Percentiles rank a stretch among this genome's conserved stretches.
Evolutionary conservation across 1,284 basidiomycete species (phyloP).

Genomic region (Leucoagaricus sp.): DNA sequence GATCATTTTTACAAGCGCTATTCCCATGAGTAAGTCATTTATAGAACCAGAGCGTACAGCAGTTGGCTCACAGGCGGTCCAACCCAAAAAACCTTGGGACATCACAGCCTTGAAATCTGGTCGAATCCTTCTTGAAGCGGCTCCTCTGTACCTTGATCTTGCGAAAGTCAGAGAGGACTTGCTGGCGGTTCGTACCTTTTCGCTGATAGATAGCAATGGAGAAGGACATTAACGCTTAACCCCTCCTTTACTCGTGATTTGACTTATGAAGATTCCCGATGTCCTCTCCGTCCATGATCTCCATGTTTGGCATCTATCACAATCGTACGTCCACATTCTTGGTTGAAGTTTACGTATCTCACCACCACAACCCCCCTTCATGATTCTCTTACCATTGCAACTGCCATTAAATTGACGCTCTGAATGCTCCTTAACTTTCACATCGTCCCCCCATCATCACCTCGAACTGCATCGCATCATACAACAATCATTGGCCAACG

Average conservation of each 20-base stretch:
- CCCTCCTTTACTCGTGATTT: neutral
- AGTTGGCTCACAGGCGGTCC: neutral
- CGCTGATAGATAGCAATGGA: slow-evolving; percentile 1
- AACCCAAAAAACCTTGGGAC: neutral
- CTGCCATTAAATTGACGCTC: neutral
- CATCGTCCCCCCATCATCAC: neutral
- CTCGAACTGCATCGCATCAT: neutral
- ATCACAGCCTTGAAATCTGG: slow-evolving; percentile 41
- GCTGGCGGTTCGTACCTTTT: slow-evolving; percentile 32
- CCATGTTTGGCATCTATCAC: slow-evolving; percentile 52
- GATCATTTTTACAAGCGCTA: slow-evolving; percentile 47
- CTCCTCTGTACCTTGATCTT: slow-evolving; percentile 46
- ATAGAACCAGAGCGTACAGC: neutral
- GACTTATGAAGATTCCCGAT: slow-evolving; percentile 34
- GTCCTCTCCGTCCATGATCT: slow-evolving; percentile 50
- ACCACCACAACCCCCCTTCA: slow-evolving; percentile 3
- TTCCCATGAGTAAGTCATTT: slow-evolving; percentile 43
- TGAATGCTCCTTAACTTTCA: slow-evolving; percentile 6
- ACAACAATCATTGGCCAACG: neutral
- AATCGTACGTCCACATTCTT: slow-evolving; percentile 36
- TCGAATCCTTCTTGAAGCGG: slow-evolving; percentile 49
- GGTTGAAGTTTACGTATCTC: slow-evolving; percentile 1
- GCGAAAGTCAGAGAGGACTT: slow-evolving; percentile 47
- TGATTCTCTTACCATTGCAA: slow-evolving; percentile 7
- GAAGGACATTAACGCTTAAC: neutral